Evolutionary conservation across 192 early-diverging fungal species (phyloP), one percentile per base, ranked within the genome.

Genomic region (Gamsiella multidivaricata): DNA sequence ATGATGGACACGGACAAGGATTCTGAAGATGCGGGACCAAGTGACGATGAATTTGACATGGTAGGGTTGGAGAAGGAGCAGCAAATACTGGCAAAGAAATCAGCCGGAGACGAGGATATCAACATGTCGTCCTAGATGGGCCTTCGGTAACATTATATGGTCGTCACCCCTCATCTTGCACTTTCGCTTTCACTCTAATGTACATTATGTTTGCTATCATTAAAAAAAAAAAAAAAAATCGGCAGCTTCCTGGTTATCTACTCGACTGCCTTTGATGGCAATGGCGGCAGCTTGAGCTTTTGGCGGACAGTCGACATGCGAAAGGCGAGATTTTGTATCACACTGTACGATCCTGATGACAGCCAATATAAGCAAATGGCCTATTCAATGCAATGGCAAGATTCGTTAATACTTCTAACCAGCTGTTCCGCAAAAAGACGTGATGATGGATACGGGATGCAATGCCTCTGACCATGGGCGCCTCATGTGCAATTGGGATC

Each of bases 311-410:
- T 10, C n/a, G 84, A 78, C 39, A 85, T 37, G 50, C 80, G 74
- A 61, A 94, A 90, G 10, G 65, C 46, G 9, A 88, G 15, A 67
- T 92, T 91, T 62, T 93, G 93, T 9, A 79, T 32, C 2, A 88
- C 66, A 61, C 88, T 89, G 56, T 87, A 94, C 31, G 74, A 82
- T 8, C 85, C 85, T 18, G 93, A 94, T 0, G 91, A 80, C 5
- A 87, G 47, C 93, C 93, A 94, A 58, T 92, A 93, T 5, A 93
- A 26, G 23, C 84, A 85, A 23, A 94, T 79, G 1, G 84, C 90
- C 84, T 91, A 55, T 36, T 18, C 36, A 46, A 20, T 33, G 22
- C 22, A 61, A 15, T n/a, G 34, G 41, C 34, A 42, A 39, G 42
- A 11, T 37, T 33, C 11, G 39, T 34, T 34, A 1, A 25, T 56